Evolutionary conservation across 73 alveolate genomes (phyloP).

Genomic region (Tetrahymena borealis): DNA sequence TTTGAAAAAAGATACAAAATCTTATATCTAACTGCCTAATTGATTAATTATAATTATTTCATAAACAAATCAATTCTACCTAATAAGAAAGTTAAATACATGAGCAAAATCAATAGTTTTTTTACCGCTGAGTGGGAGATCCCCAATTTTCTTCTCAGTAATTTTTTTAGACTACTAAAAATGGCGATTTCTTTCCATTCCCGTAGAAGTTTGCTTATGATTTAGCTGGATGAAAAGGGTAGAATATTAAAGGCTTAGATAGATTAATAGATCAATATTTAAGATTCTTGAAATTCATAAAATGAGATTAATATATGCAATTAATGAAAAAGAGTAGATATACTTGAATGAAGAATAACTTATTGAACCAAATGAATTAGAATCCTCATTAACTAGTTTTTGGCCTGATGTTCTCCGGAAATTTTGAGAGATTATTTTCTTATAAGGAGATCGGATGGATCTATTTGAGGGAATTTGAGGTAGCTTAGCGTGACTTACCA

Average conservation of each 20-base stretch:
- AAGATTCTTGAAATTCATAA: not conserved
- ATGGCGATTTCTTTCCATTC: not conserved
- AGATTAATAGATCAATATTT: not conserved
- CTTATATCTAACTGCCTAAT: not conserved
- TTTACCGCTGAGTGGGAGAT: not conserved
- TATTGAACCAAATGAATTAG: not conserved
- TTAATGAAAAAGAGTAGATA: not conserved
- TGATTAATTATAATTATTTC: not conserved
- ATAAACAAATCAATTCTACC: no score
- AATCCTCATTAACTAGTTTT: not conserved
- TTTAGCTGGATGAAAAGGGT: not conserved
- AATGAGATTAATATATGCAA: not conserved
- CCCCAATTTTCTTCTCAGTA: conserved; percentile 3
- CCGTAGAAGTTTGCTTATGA: not conserved
- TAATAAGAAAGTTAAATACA: not conserved
- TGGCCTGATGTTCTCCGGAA: not conserved
- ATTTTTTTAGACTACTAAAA: not conserved
- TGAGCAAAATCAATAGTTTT: not conserved
- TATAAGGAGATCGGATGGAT: not conserved
- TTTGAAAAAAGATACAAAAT: not conserved
- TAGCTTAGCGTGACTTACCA: not conserved
- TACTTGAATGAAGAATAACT: not conserved
- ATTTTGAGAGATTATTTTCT: not conserved
- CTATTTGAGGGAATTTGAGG: not conserved
- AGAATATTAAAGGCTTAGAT: not conserved